Evolutionary conservation across 1,139 yeast species (phyloP), one percentile per base, ranked within the genome.

Genomic region (Candida neerlandica): DNA sequence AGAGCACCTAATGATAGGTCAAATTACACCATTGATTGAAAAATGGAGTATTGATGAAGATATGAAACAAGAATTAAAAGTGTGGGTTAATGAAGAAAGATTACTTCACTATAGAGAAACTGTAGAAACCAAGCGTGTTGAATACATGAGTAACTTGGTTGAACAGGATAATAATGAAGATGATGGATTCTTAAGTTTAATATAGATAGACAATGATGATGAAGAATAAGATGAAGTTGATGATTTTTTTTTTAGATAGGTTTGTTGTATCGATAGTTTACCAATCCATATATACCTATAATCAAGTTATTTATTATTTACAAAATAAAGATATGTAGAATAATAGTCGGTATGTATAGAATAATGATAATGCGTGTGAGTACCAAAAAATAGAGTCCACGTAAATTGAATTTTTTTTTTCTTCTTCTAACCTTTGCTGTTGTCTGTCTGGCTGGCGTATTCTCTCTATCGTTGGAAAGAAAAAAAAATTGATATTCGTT

Each of bases 41-140:
- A 67, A 73, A 59, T 75, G 80, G 80, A 55, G 70, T n/a, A 54
- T 75, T 18, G 68, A 70, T 51, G 54, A 56, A 2, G 44, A 45
- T 14, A 75, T 75, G 79, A 55, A 51, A 14, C 44, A 50, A 11
- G 51, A 55, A 12, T 55, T 71, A 41, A 50, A 47, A 11, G 40
- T 38, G 5, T 70, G 71, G 68, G 64, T 62, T 42, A 54, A 46
- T 23, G 58, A 59, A 5, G 55, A 60, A 4, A 58, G 64, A 50
- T 46, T 61, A 21, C 67, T 67, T 3, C 53, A 53, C 19, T 69
- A 64, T 55, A 55, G 53, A 35, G 55, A 58, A n/a, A 55, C 56
- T 52, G 54, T 70, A 40, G 75, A 69, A 43, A 51, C 52, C 30
- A 64, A 61, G 54, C 60, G 75, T 46, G 59, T 58, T 47, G 66